These are phyloP conservation scores for Bauhinia variegata DNA, from an alignment of 306 rosid species.

Conservation along the genomic window DNA sequence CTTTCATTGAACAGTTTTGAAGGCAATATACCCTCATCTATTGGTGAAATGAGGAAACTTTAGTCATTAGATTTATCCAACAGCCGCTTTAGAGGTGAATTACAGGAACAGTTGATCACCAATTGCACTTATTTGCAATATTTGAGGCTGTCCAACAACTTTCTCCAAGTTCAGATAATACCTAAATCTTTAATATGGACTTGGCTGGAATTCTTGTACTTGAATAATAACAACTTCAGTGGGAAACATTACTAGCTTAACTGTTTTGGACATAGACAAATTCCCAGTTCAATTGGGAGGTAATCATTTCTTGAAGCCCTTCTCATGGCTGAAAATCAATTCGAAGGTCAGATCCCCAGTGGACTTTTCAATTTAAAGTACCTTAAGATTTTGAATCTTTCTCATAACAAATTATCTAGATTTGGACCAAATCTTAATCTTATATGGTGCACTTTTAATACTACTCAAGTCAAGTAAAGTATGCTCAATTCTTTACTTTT, in stretches of 20 bases:
- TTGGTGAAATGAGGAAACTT: conserved; percentile 18
- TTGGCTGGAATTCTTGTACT: not conserved
- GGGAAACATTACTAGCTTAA: no score
- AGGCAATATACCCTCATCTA: conserved; percentile 33
- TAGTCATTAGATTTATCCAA: not conserved
- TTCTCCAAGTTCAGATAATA: no score
- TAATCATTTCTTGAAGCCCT: not conserved
- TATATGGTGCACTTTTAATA: no score
- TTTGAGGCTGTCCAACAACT: not conserved
- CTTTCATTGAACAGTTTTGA: conserved; percentile 29
- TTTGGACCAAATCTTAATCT: not conserved
- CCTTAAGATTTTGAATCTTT: not conserved
- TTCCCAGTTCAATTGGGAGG: not conserved
- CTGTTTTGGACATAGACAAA: no score
- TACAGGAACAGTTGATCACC: not conserved
- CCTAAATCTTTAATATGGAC: no score
- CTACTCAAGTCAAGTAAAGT: no score
- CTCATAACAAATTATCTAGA: not conserved
- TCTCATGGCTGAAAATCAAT: not conserved
- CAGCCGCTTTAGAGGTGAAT: conserved; percentile 17
- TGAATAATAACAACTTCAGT: not conserved
- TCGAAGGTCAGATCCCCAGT: not conserved
- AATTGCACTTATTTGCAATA: not conserved
- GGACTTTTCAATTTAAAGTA: not conserved
- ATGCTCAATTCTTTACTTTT: no score